Evolutionary conservation across 192 early-diverging fungal genomes (phyloP).

Genomic region (Spizellomyces sp.): DNA sequence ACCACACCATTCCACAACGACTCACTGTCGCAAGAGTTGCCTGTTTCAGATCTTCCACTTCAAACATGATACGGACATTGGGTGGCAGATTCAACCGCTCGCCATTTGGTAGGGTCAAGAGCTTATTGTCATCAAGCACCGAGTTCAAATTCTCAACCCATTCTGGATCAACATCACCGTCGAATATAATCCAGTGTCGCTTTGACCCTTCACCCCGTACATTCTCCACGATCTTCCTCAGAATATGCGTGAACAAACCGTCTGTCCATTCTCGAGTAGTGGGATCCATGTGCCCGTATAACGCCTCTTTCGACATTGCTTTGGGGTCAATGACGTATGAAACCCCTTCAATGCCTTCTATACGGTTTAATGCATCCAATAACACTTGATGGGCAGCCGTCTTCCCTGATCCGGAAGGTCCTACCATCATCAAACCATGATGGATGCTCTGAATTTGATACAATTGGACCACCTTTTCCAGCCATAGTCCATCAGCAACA

Average conservation of each 20-base stretch:
- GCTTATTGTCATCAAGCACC: constrained; percentile 96
- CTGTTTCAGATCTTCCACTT: constrained; percentile 97
- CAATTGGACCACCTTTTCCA: constrained; percentile 97
- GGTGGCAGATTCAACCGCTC: constrained; percentile 92
- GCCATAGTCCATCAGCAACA: constrained; percentile 79
- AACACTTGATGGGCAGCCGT: constrained; percentile 92
- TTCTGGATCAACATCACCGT: constrained; percentile 99
- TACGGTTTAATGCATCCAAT: constrained; percentile 81
- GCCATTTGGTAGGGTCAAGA: constrained; percentile 97
- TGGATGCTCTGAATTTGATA: constrained; percentile 98
- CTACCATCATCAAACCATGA: constrained; percentile 99
- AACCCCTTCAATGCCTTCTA: constrained; percentile 90
- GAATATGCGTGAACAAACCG: constrained; percentile 95
- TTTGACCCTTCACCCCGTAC: constrained; percentile 91
- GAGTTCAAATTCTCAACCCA: constrained; percentile 99
- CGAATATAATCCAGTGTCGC: constrained; percentile 99
- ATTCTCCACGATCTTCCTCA: constrained; percentile 98
- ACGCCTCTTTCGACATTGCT: constrained; percentile 92
- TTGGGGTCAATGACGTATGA: constrained; percentile 98
- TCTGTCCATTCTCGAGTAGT: constrained; percentile 99
- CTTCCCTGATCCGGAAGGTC: constrained; percentile 96
- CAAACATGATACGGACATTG: constrained; percentile 99
- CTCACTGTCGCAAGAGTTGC: constrained; percentile 97
- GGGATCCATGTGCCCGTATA: constrained; percentile 94
- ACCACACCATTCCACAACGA: constrained; percentile 99